Percentiles rank a stretch among this genome's conserved stretches.
Evolutionary conservation across 1,284 basidiomycete genomes (phyloP).

Genomic region (Vanrija sp.): DNA sequence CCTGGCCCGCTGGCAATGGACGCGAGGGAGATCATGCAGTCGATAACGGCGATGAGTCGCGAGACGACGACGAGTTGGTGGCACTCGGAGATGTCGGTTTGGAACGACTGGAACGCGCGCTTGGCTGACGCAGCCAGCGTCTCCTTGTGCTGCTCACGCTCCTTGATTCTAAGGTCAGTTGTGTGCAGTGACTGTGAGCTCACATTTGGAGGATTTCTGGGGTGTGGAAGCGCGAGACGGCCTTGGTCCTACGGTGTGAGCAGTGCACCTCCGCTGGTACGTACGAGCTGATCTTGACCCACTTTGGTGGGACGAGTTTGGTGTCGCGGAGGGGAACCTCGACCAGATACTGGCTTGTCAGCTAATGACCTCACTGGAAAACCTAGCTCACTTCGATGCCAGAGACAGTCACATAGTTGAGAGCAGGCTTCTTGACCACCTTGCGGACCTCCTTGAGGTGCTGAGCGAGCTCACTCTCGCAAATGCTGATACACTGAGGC

Average conservation of each 20-base stretch:
- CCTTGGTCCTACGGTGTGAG: conserved; percentile 61
- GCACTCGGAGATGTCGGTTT: conserved; percentile 64
- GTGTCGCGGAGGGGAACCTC: conserved; percentile 72
- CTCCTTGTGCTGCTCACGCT: conserved; percentile 74
- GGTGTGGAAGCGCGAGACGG: conserved; percentile 72
- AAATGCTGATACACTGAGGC: conserved; percentile 42
- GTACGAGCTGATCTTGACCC: conserved; percentile 73
- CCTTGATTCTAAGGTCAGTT: conserved; percentile 52
- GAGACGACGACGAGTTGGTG: conserved; percentile 70
- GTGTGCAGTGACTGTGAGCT: neutral
- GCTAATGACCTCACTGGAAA: no score
- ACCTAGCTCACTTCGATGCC: conserved; percentile 62
- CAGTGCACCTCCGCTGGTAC: conserved; percentile 4
- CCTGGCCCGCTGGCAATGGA: conserved; percentile 40
- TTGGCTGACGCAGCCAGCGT: conserved; percentile 63
- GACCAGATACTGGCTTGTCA: conserved; percentile 60
- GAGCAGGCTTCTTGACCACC: conserved; percentile 64
- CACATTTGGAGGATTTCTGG: conserved; percentile 63
- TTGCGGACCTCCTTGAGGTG: conserved; percentile 74
- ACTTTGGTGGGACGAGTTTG: conserved; percentile 69
- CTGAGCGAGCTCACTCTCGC: conserved; percentile 66
- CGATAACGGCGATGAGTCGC: conserved; percentile 66
- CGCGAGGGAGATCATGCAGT: conserved; percentile 44
- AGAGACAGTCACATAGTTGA: conserved; percentile 67
- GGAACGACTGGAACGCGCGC: conserved; percentile 63